Conservation (phyloP, 1,139 yeast genomes). For the Zygosaccharomyces sapae region DNA sequence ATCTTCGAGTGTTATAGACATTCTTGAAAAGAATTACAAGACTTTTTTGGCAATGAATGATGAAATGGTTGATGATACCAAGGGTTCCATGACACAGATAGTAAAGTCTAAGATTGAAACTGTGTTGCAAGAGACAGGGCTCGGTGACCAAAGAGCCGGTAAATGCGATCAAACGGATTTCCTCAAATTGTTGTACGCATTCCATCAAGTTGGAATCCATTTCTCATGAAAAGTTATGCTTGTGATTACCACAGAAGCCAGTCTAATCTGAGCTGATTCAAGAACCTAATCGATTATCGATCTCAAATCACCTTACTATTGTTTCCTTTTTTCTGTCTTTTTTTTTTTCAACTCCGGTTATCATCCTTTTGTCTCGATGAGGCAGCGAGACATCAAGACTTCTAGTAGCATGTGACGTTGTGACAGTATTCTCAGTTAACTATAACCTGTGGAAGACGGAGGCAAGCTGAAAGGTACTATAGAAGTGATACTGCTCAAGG, state of each 20-base stretch:
- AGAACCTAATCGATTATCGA: background rate
- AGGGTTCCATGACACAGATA: slow-evolving; percentile 47
- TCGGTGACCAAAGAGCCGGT: slow-evolving; percentile 83
- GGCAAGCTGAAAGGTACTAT: too few species aligned
- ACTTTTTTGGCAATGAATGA: slow-evolving; percentile 63
- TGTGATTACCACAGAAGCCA: background rate
- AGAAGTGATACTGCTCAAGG: background rate
- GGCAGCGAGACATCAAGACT: slow-evolving; percentile 1
- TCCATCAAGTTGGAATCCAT: slow-evolving; percentile 96
- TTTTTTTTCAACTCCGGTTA: background rate
- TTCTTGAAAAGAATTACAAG: slow-evolving; percentile 83
- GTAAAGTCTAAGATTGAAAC: slow-evolving; percentile 53
- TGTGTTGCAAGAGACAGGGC: slow-evolving; percentile 74
- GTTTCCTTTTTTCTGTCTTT: background rate
- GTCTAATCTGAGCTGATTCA: background rate
- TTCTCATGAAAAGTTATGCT: slow-evolving; percentile 55
- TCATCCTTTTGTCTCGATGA: background rate
- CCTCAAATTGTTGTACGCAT: slow-evolving; percentile 78
- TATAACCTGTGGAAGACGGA: background rate
- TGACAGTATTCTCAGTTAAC: background rate
- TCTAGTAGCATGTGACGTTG: background rate
- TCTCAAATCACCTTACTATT: background rate
- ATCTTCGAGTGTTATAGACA: slow-evolving; percentile 73
- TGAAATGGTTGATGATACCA: slow-evolving; percentile 39
- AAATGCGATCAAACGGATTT: slow-evolving; percentile 95